phyloP scores from a whole-genome alignment of 2,329 filamentous ascomycete genomes.

The Cordyceps fumosorosea region DNA sequence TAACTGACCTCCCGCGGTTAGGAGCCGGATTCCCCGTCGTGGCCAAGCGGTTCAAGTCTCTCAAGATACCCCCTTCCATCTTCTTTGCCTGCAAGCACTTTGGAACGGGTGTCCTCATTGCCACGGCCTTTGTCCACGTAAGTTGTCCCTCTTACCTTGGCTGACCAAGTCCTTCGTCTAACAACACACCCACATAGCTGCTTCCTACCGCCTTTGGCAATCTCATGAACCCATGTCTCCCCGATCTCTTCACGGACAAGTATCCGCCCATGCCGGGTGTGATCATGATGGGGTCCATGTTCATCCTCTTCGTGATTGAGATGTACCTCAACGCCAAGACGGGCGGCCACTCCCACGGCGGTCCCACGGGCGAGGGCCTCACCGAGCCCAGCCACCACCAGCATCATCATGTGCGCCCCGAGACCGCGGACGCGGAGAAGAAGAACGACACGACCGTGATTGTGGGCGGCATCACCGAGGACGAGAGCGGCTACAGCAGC shows the following conservation, averaged over 20 bases:
- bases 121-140: conserved; percentile 67
- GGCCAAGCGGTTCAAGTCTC: conserved; percentile 49
- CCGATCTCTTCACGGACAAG: conserved; percentile 50
- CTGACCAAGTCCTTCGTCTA: background rate
- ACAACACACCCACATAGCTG: conserved; percentile 28
- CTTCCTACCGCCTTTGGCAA: conserved; percentile 54
- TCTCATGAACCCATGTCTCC: conserved; percentile 47
- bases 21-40: conserved; percentile 47
- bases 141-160: conserved; percentile 16
- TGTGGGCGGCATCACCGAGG: conserved; percentile 32
- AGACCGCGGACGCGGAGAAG: background rate
- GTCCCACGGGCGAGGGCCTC: conserved; percentile 36
- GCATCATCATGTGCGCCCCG: conserved; percentile 6
- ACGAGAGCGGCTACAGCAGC: conserved; percentile 15
- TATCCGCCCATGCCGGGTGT: conserved; percentile 58
- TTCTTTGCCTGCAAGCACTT: conserved; percentile 62
- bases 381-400: conserved; percentile 4
- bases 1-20: conserved; percentile 10
- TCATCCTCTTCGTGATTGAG: conserved; percentile 55
- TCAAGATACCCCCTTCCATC: conserved; percentile 49
- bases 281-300: conserved; percentile 59
- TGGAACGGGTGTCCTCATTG: conserved; percentile 64
- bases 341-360: conserved; percentile 53
- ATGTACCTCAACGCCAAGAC: conserved; percentile 55
- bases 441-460: conserved; percentile 20